Percentiles rank a stretch among this genome's conserved stretches.
These are phyloP conservation scores for Russula ochroleuca DNA, from an alignment of 768 basidiomycete species.

Conservation along the genomic window DNA sequence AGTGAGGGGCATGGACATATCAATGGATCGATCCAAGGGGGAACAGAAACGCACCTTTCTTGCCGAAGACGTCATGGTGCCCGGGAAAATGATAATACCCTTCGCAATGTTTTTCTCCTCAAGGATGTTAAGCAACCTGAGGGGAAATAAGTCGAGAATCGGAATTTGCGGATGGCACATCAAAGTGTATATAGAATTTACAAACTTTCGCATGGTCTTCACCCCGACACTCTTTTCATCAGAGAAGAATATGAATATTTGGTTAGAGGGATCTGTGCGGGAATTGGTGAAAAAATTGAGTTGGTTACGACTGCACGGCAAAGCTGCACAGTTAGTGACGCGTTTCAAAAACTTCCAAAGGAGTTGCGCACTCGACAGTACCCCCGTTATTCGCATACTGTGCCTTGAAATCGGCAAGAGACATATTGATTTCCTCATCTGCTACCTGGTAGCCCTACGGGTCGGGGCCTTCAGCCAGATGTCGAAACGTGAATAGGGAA, in stretches of 20 bases:
- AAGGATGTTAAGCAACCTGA: constrained; percentile 80
- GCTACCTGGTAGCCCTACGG: constrained; percentile 87
- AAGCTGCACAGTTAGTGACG: background rate
- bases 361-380: constrained; percentile 71
- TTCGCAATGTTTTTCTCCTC: constrained; percentile 88
- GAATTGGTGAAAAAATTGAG: constrained; percentile 89
- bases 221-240: constrained; percentile 94
- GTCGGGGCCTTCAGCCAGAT: constrained; percentile 31
- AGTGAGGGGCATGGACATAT: background rate
- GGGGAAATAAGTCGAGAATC: background rate
- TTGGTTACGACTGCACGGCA: constrained; percentile 62
- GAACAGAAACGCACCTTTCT: constrained; percentile 64
- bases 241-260: constrained; percentile 94
- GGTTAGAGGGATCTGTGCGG: constrained; percentile 58
- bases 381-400: constrained; percentile 70
- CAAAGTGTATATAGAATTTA: background rate
- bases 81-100: constrained; percentile 93
- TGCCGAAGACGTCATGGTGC: constrained; percentile 95
- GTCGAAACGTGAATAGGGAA: constrained; percentile 20
- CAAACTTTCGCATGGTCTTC: constrained; percentile 96
- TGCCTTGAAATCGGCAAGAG: constrained; percentile 70
- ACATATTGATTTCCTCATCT: constrained; percentile 90
- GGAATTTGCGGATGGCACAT: constrained; percentile 3
- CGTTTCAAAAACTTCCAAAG: background rate
- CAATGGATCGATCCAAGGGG: background rate